Conservation (phyloP, 2,329 filamentous ascomycete genomes). For the Immersiporthe knoxdaviesiana region DNA sequence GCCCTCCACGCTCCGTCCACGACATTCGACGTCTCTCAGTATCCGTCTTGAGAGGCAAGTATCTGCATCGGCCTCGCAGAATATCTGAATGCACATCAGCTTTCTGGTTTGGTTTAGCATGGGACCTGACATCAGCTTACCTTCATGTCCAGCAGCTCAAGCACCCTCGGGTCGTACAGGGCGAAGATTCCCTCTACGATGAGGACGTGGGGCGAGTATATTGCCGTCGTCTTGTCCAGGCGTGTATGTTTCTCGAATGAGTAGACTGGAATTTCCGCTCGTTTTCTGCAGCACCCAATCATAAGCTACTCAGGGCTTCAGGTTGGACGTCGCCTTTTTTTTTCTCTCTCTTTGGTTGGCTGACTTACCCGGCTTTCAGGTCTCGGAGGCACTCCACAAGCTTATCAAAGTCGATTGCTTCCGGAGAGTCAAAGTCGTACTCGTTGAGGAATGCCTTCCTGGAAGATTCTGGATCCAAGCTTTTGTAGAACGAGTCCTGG, state of each 20-base stretch:
- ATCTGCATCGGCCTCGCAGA: conserved; percentile 94
- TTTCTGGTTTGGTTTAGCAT: background rate
- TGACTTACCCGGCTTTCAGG: conserved; percentile 83
- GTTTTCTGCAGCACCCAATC: conserved; percentile 59
- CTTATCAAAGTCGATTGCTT: conserved; percentile 92
- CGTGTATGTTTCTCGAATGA: conserved; percentile 92
- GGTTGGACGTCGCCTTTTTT: background rate
- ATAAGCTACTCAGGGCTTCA: conserved; percentile 21
- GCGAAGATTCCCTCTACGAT: conserved; percentile 97
- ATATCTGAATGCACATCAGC: conserved; percentile 62
- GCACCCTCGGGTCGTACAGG: conserved; percentile 81
- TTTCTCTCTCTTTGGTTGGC: no score
- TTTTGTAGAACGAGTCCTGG: conserved; percentile 97
- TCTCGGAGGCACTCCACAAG: conserved; percentile 79
- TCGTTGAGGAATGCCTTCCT: conserved; percentile 84
- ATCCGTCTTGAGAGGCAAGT: conserved; percentile 88
- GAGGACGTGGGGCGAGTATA: conserved; percentile 95
- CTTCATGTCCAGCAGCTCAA: conserved; percentile 89
- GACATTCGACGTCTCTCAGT: conserved; percentile 83
- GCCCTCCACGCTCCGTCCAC: conserved; percentile 89
- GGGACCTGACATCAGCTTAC: conserved; percentile 44
- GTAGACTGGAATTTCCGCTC: conserved; percentile 90
- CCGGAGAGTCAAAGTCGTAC: conserved; percentile 93
- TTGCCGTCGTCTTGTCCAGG: conserved; percentile 75
- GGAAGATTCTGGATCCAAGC: conserved; percentile 77